Conservation (phyloP, 1,284 basidiomycete species). For the Peniophora sp. region DNA sequence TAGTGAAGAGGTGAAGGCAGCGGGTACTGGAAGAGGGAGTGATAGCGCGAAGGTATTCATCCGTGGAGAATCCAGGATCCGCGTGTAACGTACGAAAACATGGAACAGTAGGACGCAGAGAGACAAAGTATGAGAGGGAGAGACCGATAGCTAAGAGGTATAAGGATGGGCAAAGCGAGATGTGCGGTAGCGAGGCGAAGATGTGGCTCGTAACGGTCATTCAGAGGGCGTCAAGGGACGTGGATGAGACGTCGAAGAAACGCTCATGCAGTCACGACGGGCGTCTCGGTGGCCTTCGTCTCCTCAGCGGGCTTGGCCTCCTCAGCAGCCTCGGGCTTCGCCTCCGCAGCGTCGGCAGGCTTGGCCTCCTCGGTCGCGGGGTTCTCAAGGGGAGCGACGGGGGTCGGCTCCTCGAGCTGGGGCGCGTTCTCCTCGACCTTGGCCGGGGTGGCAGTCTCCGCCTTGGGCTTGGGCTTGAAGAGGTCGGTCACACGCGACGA, state of each 20-base stretch:
- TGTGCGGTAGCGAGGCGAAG: conserved; percentile 15
- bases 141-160: conserved; percentile 22
- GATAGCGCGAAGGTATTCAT: conserved; percentile 37
- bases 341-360: conserved; percentile 14
- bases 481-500: conserved; percentile 71
- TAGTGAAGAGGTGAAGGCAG: conserved; percentile 23
- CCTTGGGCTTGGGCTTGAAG: conserved; percentile 73
- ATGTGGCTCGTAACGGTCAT: conserved; percentile 49
- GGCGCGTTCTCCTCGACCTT: conserved; percentile 82
- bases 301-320: conserved; percentile 23
- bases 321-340: conserved; percentile 28
- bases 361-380: conserved; percentile 35
- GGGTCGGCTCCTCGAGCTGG: conserved; percentile 68
- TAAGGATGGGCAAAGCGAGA: conserved; percentile 16
- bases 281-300: conserved; percentile 26
- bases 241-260: conserved; percentile 21
- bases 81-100: conserved; percentile 41
- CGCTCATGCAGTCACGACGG: conserved; percentile 49
- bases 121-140: conserved; percentile 26
- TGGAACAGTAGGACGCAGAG: conserved; percentile 10
- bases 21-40: conserved; percentile 34
- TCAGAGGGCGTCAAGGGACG: conserved; percentile 12
- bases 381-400: conserved; percentile 71
- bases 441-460: conserved; percentile 60
- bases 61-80: conserved; percentile 43